A percentile compares a stretch with the other conserved stretches of the same genome.
Conservation (phyloP, 1,139 yeast genomes). For the Protomyces gravidus region DNA sequence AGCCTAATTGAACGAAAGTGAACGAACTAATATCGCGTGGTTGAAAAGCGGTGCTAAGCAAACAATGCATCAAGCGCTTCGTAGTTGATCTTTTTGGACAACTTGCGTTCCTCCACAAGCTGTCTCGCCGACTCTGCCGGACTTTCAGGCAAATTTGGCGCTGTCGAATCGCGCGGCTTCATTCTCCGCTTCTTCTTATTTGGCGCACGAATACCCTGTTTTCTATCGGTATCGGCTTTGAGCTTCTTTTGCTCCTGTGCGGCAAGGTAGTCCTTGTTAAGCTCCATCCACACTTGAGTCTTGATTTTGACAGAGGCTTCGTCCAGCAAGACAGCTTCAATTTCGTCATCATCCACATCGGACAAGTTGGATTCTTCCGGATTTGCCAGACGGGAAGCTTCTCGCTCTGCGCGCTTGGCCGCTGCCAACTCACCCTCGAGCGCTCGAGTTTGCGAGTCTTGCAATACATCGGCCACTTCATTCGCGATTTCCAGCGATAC, state of each 20-base stretch:
- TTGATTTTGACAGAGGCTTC: constrained; percentile 65
- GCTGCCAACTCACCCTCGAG: constrained; percentile 13
- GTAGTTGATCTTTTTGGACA: constrained; percentile 84
- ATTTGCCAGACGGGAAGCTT: constrained; percentile 48
- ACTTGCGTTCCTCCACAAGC: constrained; percentile 63
- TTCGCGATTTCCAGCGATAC: constrained; percentile 21
- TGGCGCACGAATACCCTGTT: constrained; percentile 42
- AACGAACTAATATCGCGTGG: too few relatives aligned
- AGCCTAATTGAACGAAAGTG: too few relatives aligned
- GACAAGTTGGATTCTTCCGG: constrained; percentile 57
- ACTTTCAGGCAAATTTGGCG: constrained; percentile 51
- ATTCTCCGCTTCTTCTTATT: constrained; percentile 39
- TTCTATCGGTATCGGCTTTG: constrained; percentile 78
- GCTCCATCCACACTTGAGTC: constrained; percentile 80
- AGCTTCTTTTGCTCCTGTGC: constrained; percentile 82
- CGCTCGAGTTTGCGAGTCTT: constrained; percentile 39
- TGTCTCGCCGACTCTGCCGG: constrained; percentile 72
- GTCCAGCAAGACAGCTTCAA: constrained; percentile 55
- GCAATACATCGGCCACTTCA: constrained; percentile 55
- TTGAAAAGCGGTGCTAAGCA: too few relatives aligned
- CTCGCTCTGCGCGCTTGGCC: constrained; percentile 31
- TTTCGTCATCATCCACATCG: constrained; percentile 80
- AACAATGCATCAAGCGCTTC: constrained; percentile 68
- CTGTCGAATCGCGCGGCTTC: constrained; percentile 36
- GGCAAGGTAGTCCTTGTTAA: constrained; percentile 76